Conservation (phyloP, 2,329 filamentous ascomycete genomes). For the Aureobasidium sp. region DNA sequence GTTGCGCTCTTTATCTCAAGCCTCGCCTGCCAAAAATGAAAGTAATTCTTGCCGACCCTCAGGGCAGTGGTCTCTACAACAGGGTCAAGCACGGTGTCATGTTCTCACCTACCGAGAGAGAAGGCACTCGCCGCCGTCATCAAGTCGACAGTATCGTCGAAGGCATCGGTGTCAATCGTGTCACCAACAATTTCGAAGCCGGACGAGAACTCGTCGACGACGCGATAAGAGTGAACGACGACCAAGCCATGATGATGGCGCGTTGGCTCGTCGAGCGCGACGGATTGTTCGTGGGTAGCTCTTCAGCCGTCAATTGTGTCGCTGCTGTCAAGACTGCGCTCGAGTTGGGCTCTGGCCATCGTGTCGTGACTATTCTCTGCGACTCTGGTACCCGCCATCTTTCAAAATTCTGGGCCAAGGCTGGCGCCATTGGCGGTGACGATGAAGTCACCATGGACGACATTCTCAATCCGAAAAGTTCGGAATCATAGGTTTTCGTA, state of each 20-base stretch:
- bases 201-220: slow-evolving; percentile 83
- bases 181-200: slow-evolving; percentile 89
- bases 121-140: slow-evolving; percentile 79
- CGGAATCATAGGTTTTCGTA: too few relatives aligned
- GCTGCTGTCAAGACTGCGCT: slow-evolving; percentile 65
- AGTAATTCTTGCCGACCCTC: slow-evolving; percentile 84
- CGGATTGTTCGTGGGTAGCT: slow-evolving; percentile 89
- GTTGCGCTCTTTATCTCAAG: slow-evolving; percentile 78
- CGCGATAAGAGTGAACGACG: slow-evolving; percentile 79
- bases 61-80: slow-evolving; percentile 89
- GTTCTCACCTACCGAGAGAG: slow-evolving; percentile 81
- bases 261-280: slow-evolving; percentile 92
- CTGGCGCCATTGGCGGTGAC: slow-evolving; percentile 56
- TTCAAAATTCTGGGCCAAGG: slow-evolving; percentile 76
- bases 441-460: slow-evolving; percentile 48
- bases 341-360: slow-evolving; percentile 49
- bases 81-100: slow-evolving; percentile 89
- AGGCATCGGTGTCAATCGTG: slow-evolving; percentile 87
- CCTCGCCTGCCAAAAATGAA: slow-evolving; percentile 56
- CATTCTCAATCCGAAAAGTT: slow-evolving; percentile 31
- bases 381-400: slow-evolving; percentile 70
- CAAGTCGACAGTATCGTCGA: slow-evolving; percentile 97
- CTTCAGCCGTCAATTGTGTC: slow-evolving; percentile 80
- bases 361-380: slow-evolving; percentile 76
- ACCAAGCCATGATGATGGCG: slow-evolving; percentile 89